Evolutionary conservation across 2,329 filamentous ascomycete genomes (phyloP).

Genomic region (Passalora sequoiae): DNA sequence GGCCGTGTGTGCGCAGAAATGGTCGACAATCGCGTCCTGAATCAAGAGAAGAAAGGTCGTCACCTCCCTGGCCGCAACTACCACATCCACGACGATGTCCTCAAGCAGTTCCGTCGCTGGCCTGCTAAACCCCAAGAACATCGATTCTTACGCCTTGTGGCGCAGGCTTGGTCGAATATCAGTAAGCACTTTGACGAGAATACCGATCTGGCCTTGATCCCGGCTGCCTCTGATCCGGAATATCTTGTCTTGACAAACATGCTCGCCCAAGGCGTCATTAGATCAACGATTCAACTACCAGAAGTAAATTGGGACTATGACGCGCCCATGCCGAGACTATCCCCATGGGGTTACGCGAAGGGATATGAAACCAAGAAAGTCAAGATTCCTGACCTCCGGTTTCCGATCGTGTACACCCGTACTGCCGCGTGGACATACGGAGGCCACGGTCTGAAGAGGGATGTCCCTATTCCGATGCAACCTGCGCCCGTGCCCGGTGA

Average conservation of each 20-base stretch:
- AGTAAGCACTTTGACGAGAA: constrained; percentile 33
- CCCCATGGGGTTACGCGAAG: constrained; percentile 64
- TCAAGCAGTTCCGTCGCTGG: constrained; percentile 53
- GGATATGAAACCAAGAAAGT: constrained; percentile 67
- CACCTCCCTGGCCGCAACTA: constrained; percentile 58
- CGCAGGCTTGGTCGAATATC: constrained; percentile 22
- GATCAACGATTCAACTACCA: constrained; percentile 51
- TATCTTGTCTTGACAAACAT: constrained; percentile 64
- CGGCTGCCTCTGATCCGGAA: constrained; percentile 57
- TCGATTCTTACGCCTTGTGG: constrained; percentile 26
- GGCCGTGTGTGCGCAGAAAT: constrained; percentile 53
- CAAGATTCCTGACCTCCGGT: constrained; percentile 61
- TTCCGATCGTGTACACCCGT: constrained; percentile 56
- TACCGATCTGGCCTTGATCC: constrained; percentile 47
- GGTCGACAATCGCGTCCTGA: constrained; percentile 51
- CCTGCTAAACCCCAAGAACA: constrained; percentile 34
- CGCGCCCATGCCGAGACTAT: constrained; percentile 39
- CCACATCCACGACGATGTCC: constrained; percentile 57
- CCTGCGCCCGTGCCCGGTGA: constrained; percentile 16
- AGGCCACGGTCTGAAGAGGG: constrained; percentile 48
- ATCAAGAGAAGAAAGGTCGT: constrained; percentile 56
- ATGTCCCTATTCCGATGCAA: constrained; percentile 31
- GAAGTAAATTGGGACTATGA: constrained; percentile 52
- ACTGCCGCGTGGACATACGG: constrained; percentile 55
- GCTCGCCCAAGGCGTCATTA: constrained; percentile 54